Evolutionary conservation across 2,329 filamentous ascomycete genomes (phyloP).

Genomic region (Colletotrichum magnum): DNA sequence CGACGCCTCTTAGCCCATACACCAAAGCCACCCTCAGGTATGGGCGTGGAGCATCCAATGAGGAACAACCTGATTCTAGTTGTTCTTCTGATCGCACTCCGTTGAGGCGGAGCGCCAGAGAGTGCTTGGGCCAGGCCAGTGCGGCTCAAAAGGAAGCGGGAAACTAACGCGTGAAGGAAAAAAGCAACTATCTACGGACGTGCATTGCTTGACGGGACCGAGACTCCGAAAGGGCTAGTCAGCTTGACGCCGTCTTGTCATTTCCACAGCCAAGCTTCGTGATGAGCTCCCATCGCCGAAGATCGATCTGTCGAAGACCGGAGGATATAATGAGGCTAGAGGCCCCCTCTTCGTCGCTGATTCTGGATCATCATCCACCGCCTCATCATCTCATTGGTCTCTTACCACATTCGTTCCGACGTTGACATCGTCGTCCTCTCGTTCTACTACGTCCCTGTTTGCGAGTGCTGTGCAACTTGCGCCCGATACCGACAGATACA

Average conservation of each 20-base stretch:
- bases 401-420: conserved; percentile 2
- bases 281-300: not conserved
- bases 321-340: conserved; percentile 30
- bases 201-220: conserved; percentile 28
- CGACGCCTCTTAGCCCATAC: conserved; percentile 5
- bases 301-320: not conserved
- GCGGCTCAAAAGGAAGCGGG: conserved; percentile 23
- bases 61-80: conserved; percentile 1
- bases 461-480: not conserved
- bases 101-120: conserved; percentile 27
- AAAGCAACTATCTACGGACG: conserved; percentile 22
- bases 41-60: conserved; percentile 9
- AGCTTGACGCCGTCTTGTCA: conserved; percentile 17
- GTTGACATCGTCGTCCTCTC: conserved; percentile 13
- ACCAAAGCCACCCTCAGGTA: not conserved
- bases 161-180: not conserved
- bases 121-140: conserved; percentile 12
- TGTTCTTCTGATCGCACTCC: not conserved
- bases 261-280: conserved; percentile 22
- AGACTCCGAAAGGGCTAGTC: conserved; percentile 14
- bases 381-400: conserved; percentile 11
- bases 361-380: conserved; percentile 16
- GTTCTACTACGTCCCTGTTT: not conserved
- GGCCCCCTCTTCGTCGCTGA: conserved; percentile 1
- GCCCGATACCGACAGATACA: not conserved